Evolutionary conservation across 345 rosid species (phyloP).

Genomic region (Aurinia saxatilis): DNA sequence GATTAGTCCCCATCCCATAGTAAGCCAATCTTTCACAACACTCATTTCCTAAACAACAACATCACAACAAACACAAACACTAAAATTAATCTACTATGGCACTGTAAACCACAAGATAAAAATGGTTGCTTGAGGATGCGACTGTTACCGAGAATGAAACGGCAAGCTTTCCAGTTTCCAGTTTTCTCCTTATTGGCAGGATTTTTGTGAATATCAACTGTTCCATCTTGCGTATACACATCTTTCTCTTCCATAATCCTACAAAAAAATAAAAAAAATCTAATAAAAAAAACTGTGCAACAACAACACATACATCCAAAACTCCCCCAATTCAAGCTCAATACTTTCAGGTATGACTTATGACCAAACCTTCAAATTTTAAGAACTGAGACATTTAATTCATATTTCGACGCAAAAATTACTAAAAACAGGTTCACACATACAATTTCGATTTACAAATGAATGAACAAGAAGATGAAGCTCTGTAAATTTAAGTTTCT

Average conservation of each 20-base stretch:
- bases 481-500: not conserved
- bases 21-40: slow-evolving; percentile 97
- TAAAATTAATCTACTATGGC: not conserved
- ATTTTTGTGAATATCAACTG: slow-evolving; percentile 55
- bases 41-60: slow-evolving; percentile 54
- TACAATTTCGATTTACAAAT: no score
- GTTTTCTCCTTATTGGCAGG: slow-evolving; percentile 68
- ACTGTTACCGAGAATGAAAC: slow-evolving; percentile 67
- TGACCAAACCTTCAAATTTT: not conserved
- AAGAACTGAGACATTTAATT: not conserved
- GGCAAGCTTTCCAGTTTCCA: slow-evolving; percentile 94
- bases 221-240: slow-evolving; percentile 66
- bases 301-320: not conserved
- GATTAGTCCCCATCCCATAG: slow-evolving; percentile 98
- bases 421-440: no score
- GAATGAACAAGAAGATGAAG: no score
- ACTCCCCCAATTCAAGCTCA: not conserved
- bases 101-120: not conserved
- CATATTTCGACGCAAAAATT: not conserved
- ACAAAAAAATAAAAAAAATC: not conserved
- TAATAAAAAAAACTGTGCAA: not conserved
- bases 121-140: not conserved
- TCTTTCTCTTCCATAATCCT: slow-evolving; percentile 59
- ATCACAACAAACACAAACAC: not conserved
- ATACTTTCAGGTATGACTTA: no score